These are phyloP conservation scores for Parafenestella ontariensis DNA, from an alignment of 2,329 filamentous ascomycete genomes.

Conservation along the genomic window DNA sequence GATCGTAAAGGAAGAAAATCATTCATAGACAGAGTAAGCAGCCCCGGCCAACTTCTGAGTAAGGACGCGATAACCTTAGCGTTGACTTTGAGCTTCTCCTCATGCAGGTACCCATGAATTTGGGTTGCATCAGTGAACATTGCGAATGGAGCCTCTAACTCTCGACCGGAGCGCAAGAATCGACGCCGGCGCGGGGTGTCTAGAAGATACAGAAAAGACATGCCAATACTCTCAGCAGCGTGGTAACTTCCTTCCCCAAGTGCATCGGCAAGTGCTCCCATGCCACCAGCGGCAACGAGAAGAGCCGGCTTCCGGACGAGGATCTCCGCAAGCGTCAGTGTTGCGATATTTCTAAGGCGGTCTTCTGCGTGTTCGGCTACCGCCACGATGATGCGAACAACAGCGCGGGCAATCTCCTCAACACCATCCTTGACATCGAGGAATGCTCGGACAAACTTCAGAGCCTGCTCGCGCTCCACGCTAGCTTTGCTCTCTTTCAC, in stretches of 20 bases:
- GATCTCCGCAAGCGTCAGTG: constrained; percentile 92
- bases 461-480: constrained; percentile 92
- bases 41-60: constrained; percentile 90
- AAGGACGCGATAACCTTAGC: constrained; percentile 91
- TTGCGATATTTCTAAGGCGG: constrained; percentile 84
- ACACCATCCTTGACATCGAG: constrained; percentile 94
- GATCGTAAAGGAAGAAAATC: constrained; percentile 85
- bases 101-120: constrained; percentile 59
- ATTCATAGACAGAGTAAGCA: constrained; percentile 88
- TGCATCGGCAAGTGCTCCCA: constrained; percentile 88
- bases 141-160: constrained; percentile 84
- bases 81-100: constrained; percentile 79
- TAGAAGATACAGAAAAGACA: constrained; percentile 87
- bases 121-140: constrained; percentile 84
- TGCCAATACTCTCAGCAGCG: constrained; percentile 85
- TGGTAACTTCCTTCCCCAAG: constrained; percentile 91
- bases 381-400: constrained; percentile 88
- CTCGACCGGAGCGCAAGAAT: constrained; percentile 86
- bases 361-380: constrained; percentile 88
- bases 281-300: constrained; percentile 81
- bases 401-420: constrained; percentile 81
- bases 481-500: constrained; percentile 97
- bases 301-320: constrained; percentile 84
- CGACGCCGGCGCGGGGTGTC: constrained; percentile 82
- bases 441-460: constrained; percentile 96